These are phyloP conservation scores for Debaryomycetaceae sp. DNA, from an alignment of 1,139 yeast genomes.

Conservation along the genomic window DNA sequence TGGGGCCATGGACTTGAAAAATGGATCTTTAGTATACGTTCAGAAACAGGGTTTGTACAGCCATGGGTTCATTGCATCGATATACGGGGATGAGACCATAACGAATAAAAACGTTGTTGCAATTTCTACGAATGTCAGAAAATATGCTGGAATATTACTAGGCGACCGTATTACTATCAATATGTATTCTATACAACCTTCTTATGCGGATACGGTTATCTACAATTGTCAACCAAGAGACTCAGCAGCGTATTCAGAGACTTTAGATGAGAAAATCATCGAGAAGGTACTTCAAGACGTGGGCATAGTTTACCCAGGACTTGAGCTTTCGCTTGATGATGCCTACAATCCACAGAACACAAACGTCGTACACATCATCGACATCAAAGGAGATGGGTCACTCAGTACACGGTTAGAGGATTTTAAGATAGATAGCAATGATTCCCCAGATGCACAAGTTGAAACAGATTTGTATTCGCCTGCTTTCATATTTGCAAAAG, in stretches of 20 bases:
- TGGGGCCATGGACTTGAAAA: slow-evolving; percentile 48
- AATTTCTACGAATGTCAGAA: slow-evolving; percentile 47
- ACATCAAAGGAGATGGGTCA: slow-evolving; percentile 16
- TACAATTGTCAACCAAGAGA: slow-evolving; percentile 8
- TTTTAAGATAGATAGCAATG: slow-evolving; percentile 18
- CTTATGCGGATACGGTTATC: slow-evolving; percentile 34
- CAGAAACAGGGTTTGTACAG: slow-evolving; percentile 43
- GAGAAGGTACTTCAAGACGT: slow-evolving; percentile 44
- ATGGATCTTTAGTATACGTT: slow-evolving; percentile 55
- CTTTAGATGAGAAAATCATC: slow-evolving; percentile 11
- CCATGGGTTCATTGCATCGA: slow-evolving; percentile 45
- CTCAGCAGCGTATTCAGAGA: slow-evolving; percentile 4
- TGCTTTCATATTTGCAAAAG: slow-evolving; percentile 41
- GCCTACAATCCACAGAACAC: slow-evolving; percentile 2
- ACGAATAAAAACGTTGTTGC: slow-evolving; percentile 52
- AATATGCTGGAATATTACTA: slow-evolving; percentile 54
- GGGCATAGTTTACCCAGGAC: slow-evolving; percentile 59
- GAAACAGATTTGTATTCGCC: slow-evolving; percentile 34
- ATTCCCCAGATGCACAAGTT: slow-evolving; percentile 8
- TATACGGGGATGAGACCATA: slow-evolving; percentile 36
- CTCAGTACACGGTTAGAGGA: slow-evolving; percentile 23
- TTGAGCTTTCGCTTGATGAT: slow-evolving; percentile 17
- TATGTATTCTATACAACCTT: slow-evolving; percentile 48
- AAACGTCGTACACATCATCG: slow-evolving; percentile 16
- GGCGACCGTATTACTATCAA: slow-evolving; percentile 68